Percentiles rank a stretch among this genome's conserved stretches.
phyloP scores from a whole-genome alignment of 2,329 filamentous ascomycete genomes.

The Hypoxylon sp. region DNA sequence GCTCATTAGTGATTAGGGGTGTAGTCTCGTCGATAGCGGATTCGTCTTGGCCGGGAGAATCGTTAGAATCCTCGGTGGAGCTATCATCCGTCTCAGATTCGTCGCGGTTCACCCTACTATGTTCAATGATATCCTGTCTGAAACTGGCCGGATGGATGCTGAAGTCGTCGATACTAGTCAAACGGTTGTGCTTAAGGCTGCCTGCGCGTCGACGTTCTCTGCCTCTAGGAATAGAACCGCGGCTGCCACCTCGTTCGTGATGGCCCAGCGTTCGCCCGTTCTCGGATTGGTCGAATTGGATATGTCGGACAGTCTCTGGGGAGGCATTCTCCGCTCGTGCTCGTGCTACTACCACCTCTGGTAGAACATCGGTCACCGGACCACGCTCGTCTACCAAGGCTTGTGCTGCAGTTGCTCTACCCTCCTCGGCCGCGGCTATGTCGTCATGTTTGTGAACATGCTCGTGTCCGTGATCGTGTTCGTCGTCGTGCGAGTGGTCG shows the following conservation, averaged over 20 bases:
- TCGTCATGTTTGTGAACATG: conserved; percentile 60
- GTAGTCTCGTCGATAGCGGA: conserved; percentile 57
- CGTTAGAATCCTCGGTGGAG: conserved; percentile 65
- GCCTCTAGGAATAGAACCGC: conserved; percentile 56
- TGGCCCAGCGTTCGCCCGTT: conserved; percentile 49
- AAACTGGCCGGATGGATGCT: conserved; percentile 92
- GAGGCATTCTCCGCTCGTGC: conserved; percentile 53
- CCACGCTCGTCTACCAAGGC: conserved; percentile 68
- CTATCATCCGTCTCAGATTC: conserved; percentile 67
- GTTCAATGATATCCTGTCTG: conserved; percentile 91
- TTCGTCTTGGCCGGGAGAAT: conserved; percentile 53
- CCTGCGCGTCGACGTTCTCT: conserved; percentile 63
- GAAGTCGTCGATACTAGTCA: conserved; percentile 78
- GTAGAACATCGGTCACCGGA: conserved; percentile 72
- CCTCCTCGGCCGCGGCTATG: conserved; percentile 64
- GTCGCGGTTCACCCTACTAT: conserved; percentile 74
- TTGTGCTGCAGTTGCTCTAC: conserved; percentile 61
- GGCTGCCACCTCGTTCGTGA: conserved; percentile 46
- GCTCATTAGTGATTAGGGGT: conserved; percentile 55
- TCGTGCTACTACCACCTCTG: conserved; percentile 72
- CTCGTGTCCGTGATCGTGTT: conserved; percentile 59
- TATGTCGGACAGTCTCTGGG: conserved; percentile 57
- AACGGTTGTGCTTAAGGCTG: conserved; percentile 68
- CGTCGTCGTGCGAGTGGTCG: conserved; percentile 64
- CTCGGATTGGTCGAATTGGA: conserved; percentile 59